Evolutionary conservation across 805 yeast species (phyloP), one percentile per base, ranked within the genome.

Genomic region (Helenozyma rhizophorensis): DNA sequence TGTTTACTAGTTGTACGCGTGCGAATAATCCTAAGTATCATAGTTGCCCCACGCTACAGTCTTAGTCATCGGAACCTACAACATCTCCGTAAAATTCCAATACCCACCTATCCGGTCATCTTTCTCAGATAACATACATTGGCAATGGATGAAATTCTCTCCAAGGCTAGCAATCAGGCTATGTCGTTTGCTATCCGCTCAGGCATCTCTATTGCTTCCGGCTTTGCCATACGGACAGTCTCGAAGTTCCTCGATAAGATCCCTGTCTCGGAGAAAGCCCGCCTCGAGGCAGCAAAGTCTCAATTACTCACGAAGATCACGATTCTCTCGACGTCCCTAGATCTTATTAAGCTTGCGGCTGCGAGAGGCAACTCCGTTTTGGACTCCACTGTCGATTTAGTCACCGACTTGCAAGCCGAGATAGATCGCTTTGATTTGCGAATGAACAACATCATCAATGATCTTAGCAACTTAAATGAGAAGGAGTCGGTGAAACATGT

Each of bases 171-270:
- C 19, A 76, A 75, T 31, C 88, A 83, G 43, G 84, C 85, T 1
- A 83, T 83, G n/a, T 72, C 86, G 2, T 80, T 83, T 58, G 94
- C 89, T 8, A 76, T 83, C 17, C 65, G 82, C 36, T 82, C 89
- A 1, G 87, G 93, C 0, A 73, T 83, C 21, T 77, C 87, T 2
- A 45, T 83, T 14, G 93, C 89, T 0, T 76, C 88, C 0, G 76
- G 82, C 0, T 83, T 76, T 57, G 88, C 89, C 14, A 67, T 83
- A 25, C 76, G 74, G 37, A 76, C 82, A 1, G 73, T 83, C n/a
- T 54, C 75, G 21, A 57, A 69, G 31, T 68, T 80, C 37, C 59
- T 83, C 26, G 79, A 71, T 13, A 56, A 59, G 22, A 65, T 74
- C 39, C 84, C 87, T 0, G 71, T 60, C 17, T 64, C 68, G 16